Conservation (phyloP, 2,329 filamentous ascomycete genomes). For the Septoria petroselini region DNA sequence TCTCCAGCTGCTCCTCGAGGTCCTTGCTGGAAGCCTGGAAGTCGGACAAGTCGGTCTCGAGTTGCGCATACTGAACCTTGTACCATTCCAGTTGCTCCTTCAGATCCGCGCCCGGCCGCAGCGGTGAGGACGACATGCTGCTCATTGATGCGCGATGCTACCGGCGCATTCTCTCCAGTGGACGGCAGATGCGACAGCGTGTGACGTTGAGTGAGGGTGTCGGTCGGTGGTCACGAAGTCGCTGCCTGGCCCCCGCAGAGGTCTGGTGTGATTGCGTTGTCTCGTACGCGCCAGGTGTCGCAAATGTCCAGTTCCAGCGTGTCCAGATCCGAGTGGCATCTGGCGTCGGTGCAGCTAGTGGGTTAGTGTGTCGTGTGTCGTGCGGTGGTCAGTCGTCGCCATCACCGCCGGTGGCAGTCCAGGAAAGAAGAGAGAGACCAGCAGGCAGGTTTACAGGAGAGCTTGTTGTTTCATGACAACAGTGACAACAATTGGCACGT, state of each 20-base stretch:
- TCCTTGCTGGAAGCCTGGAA: slow-evolving; percentile 94
- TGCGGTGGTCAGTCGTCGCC: slow-evolving; percentile 1
- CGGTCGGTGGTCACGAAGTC: neutral
- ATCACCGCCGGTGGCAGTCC: slow-evolving; percentile 1
- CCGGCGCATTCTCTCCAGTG: slow-evolving; percentile 30
- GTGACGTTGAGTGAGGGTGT: neutral
- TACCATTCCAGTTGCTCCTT: slow-evolving; percentile 88
- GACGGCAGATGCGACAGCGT: neutral
- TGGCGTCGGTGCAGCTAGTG: neutral
- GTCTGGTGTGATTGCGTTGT: slow-evolving; percentile 3
- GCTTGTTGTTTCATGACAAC: slow-evolving; percentile 10
- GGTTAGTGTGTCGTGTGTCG: neutral
- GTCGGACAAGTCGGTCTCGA: slow-evolving; percentile 86
- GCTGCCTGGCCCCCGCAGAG: neutral
- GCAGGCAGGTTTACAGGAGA: slow-evolving; percentile 6
- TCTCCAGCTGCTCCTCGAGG: slow-evolving; percentile 89
- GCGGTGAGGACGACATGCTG: slow-evolving; percentile 38
- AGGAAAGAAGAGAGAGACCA: too few relatives aligned
- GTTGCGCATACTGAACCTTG: slow-evolving; percentile 89
- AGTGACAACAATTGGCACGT: slow-evolving; percentile 3
- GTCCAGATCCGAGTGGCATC: slow-evolving; percentile 3
- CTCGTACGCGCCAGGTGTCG: neutral
- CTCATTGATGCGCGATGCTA: slow-evolving; percentile 32
- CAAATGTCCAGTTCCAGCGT: slow-evolving; percentile 6
- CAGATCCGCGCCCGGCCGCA: slow-evolving; percentile 39